These are phyloP conservation scores for Cryptococcus jaspeensis DNA, from an alignment of 1,284 basidiomycete species.

Conservation along the genomic window DNA sequence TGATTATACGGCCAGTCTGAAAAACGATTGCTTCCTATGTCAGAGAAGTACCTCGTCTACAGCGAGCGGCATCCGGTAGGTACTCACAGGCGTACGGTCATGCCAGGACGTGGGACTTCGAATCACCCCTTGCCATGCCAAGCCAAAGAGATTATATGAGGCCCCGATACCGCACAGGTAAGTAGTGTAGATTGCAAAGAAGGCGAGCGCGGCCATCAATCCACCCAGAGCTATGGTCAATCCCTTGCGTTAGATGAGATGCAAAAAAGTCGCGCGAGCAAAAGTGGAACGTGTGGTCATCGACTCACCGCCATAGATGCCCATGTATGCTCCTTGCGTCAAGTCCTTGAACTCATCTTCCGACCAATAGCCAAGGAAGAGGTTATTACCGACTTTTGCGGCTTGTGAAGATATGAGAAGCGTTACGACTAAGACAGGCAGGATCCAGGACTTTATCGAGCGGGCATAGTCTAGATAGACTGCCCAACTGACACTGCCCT, in stretches of 20 bases:
- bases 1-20: constrained; percentile 62
- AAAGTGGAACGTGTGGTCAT: too few species aligned
- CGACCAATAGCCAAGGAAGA: constrained; percentile 42
- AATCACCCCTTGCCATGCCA: constrained; percentile 23
- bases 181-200: constrained; percentile 11
- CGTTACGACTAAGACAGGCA: constrained; percentile 5
- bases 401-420: constrained; percentile 25
- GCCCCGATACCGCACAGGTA: constrained; percentile 23
- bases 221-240: constrained; percentile 7
- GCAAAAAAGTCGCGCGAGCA: too few species aligned
- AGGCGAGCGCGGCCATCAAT: constrained; percentile 10
- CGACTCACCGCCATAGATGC: constrained; percentile 29
- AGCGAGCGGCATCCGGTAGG: too few species aligned
- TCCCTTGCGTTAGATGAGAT: too few species aligned
- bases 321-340: constrained; percentile 33
- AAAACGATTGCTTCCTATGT: too few species aligned
- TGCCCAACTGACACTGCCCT: constrained; percentile 24
- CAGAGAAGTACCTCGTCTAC: too few species aligned
- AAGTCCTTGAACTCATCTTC: constrained; percentile 23
- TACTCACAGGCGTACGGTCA: constrained; percentile 30
- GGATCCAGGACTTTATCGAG: constrained; percentile 16
- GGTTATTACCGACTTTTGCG: constrained; percentile 11
- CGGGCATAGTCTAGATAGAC: constrained; percentile 27
- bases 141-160: constrained; percentile 26
- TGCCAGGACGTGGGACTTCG: constrained; percentile 29